Evolutionary conservation across 2,329 filamentous ascomycete species (phyloP), one percentile per base, ranked within the genome.

Genomic region (Epicoccum nigrum): DNA sequence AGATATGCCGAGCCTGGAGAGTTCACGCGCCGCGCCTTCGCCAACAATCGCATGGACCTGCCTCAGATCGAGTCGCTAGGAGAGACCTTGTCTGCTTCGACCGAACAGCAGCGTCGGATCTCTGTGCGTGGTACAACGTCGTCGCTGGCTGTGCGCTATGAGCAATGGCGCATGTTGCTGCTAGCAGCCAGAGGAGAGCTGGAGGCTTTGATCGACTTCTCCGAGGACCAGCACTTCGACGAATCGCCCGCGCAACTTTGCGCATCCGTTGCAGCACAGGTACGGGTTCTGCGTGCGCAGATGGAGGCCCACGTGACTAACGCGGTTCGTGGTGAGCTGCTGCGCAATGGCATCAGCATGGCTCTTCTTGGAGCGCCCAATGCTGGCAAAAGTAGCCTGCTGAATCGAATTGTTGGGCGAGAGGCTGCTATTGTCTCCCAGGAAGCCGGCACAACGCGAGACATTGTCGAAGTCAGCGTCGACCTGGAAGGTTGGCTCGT

Each of bases 161-260:
- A 97, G 61, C 65, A 66, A 8, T 99, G 94, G 94, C 85, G 93
- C 20, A 78, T 83, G 57, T 80, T 86, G 58, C 76, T 99, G 15
- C 78, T 97, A 6, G 81, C 88, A 56, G 92, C 92, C 8, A 85
- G 94, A 2, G 94, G 91, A 8, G 92, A 97, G 75, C 81, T 99
- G 31, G 94, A 99, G 74, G 94, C 94, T 0, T 76, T 99, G 60
- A 97, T 99, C 55, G 94, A 99, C 74, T 99, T 99, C 70, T 89
- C 90, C 1, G 94, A 99, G 71, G 94, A 97, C 66, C 93, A 99
- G 74, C 90, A 97, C 76, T 96, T 99, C 66, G 92, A 97, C 62
- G 92, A 96, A 73, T 87, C 90, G 2, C 89, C 91, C 0, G 76
- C 81, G 0, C 83, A 89, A 47, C 79, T 97, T 17, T 81, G 95